Conservation (phyloP, 2,329 filamentous ascomycete genomes). For the Aspergillus felis region DNA sequence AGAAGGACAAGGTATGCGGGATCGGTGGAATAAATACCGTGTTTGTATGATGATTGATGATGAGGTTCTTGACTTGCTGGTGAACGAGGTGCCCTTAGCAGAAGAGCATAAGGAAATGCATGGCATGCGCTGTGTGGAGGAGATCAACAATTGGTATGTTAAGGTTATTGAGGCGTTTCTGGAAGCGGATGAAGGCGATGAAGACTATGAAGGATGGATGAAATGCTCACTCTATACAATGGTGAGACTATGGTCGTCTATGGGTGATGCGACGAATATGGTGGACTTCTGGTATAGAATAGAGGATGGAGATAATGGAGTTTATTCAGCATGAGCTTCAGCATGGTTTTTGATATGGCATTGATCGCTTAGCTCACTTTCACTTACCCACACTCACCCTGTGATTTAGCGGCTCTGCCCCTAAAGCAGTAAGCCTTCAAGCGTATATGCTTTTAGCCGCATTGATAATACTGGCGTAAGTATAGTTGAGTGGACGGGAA, state of each 20-base stretch:
- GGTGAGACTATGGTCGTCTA: background rate
- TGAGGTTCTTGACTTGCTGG: background rate
- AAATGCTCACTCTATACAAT: background rate
- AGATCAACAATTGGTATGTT: background rate
- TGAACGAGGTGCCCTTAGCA: background rate
- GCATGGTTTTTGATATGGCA: too few relatives aligned
- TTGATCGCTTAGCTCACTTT: too few relatives aligned
- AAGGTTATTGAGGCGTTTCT: background rate
- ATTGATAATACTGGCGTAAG: too few relatives aligned
- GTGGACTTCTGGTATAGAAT: background rate
- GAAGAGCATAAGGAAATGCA: background rate
- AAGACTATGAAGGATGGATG: background rate
- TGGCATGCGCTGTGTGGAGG: background rate
- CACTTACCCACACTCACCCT: too few relatives aligned
- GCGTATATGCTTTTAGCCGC: too few relatives aligned
- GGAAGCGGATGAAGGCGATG: background rate
- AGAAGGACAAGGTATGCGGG: background rate
- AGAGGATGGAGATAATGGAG: too few relatives aligned
- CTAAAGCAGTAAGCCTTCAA: too few relatives aligned
- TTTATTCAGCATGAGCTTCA: too few relatives aligned
- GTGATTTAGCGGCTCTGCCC: too few relatives aligned
- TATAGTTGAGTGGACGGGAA: too few relatives aligned
- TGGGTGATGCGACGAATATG: background rate
- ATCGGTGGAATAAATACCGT: slow-evolving; percentile 1
- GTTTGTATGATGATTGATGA: slow-evolving; percentile 1